phyloP scores from a whole-genome alignment of 2,329 filamentous ascomycete genomes.

The Atkinsonella hypoxylon region DNA sequence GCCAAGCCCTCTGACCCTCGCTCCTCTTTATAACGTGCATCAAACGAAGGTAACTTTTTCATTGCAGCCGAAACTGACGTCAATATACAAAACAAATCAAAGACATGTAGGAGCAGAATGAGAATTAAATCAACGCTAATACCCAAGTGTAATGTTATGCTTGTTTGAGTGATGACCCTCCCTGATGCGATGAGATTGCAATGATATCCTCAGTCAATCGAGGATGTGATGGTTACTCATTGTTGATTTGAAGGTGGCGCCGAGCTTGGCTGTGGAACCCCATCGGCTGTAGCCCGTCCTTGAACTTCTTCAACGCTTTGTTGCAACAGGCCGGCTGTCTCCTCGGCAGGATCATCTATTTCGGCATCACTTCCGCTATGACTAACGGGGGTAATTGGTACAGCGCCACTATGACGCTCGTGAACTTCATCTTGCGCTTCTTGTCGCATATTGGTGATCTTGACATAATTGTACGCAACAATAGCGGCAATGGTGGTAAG shows the following conservation, averaged over 20 bases:
- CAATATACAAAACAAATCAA: slow-evolving; percentile 6
- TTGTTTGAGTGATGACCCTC: neutral
- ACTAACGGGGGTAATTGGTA: slow-evolving; percentile 22
- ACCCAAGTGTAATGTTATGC: slow-evolving; percentile 1
- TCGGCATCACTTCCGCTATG: slow-evolving; percentile 29
- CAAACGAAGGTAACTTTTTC: neutral
- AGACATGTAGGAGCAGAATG: slow-evolving; percentile 3
- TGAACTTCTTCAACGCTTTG: slow-evolving; percentile 24
- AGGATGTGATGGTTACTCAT: neutral
- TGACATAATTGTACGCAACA: slow-evolving; percentile 84
- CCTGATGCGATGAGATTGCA: neutral
- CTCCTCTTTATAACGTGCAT: neutral
- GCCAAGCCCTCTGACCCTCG: neutral
- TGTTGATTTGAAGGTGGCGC: neutral
- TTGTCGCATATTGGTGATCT: slow-evolving; percentile 76
- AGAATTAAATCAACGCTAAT: slow-evolving; percentile 8
- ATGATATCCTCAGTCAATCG: neutral
- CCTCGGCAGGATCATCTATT: slow-evolving; percentile 30
- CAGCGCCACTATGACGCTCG: slow-evolving; percentile 22
- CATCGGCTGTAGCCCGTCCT: slow-evolving; percentile 27
- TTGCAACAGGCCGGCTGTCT: slow-evolving; percentile 32
- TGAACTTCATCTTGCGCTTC: slow-evolving; percentile 52
- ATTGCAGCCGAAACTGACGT: neutral
- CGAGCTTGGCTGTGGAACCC: slow-evolving; percentile 21
- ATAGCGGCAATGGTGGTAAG: slow-evolving; percentile 85